phyloP scores from a whole-genome alignment of 371 early-diverging fungal species.

The Actinomortierella ambigua region DNA sequence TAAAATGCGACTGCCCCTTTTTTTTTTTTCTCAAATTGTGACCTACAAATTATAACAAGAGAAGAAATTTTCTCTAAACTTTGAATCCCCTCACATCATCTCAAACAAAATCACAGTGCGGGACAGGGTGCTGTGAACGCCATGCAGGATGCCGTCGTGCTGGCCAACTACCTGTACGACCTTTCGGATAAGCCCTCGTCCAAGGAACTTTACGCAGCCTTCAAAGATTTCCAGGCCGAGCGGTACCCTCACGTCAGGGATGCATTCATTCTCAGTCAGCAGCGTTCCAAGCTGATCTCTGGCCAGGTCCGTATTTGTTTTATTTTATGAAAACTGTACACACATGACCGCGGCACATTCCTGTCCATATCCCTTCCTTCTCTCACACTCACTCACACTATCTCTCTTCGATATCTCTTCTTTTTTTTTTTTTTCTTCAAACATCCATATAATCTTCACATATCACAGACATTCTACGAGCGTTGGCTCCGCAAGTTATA shows the following conservation, averaged over 20 bases:
- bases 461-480: no score
- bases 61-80: no score
- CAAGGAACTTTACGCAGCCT: constrained; percentile 14
- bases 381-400: no score
- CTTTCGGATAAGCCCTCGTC: constrained; percentile 5
- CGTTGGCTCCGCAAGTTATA: no score
- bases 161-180: constrained; percentile 29
- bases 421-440: no score
- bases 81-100: background rate
- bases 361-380: no score
- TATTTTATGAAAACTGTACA: background rate
- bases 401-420: no score
- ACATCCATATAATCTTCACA: no score
- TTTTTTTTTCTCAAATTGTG: background rate
- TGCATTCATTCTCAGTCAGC: constrained; percentile 17
- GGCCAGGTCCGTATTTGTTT: no score
- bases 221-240: constrained; percentile 19
- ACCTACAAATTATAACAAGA: background rate
- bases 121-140: constrained; percentile 40
- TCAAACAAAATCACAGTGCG: constrained; percentile 16
- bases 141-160: constrained; percentile 28
- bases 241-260: constrained; percentile 21
- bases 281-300: constrained; percentile 11
- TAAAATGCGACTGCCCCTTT: no score
- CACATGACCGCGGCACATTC: no score